phyloP scores from a whole-genome alignment of 805 yeast genomes.

The Yarrowia bubula region DNA sequence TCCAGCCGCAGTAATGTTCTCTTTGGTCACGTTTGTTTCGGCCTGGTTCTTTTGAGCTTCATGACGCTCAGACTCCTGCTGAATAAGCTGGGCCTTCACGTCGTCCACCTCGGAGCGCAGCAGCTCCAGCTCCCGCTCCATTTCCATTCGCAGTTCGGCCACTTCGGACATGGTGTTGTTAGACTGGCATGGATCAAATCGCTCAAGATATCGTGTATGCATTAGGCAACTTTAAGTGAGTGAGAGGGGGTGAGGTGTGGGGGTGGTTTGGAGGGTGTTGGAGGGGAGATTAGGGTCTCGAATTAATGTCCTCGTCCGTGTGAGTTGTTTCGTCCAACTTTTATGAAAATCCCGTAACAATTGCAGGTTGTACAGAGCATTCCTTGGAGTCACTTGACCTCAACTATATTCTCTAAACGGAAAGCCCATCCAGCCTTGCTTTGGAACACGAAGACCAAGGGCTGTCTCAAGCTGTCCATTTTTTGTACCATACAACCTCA shows the following conservation, averaged over 20 bases:
- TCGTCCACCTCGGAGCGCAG: conserved; percentile 2
- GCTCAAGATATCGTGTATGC: not conserved
- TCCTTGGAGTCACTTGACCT: too few species aligned
- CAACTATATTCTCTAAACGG: too few species aligned
- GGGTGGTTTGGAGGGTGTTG: too few species aligned
- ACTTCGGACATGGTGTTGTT: conserved; percentile 3
- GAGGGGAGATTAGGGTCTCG: too few species aligned
- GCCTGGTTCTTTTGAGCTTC: not conserved
- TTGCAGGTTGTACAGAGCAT: too few species aligned
- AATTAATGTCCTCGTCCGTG: too few species aligned
- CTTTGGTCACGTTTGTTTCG: not conserved
- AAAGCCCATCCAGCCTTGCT: too few species aligned
- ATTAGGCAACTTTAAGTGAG: not conserved
- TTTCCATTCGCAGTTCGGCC: conserved; percentile 6
- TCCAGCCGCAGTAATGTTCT: not conserved
- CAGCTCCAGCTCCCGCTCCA: conserved; percentile 5
- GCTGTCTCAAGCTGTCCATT: too few species aligned
- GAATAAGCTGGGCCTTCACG: not conserved
- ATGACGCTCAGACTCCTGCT: not conserved
- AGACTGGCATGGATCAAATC: not conserved
- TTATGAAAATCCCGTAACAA: too few species aligned
- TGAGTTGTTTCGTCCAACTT: too few species aligned
- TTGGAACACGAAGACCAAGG: too few species aligned
- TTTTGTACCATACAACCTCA: too few species aligned
- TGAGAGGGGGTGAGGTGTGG: not conserved